phyloP scores from a whole-genome alignment of 768 basidiomycete species.

The Collybiopsis luxurians region DNA sequence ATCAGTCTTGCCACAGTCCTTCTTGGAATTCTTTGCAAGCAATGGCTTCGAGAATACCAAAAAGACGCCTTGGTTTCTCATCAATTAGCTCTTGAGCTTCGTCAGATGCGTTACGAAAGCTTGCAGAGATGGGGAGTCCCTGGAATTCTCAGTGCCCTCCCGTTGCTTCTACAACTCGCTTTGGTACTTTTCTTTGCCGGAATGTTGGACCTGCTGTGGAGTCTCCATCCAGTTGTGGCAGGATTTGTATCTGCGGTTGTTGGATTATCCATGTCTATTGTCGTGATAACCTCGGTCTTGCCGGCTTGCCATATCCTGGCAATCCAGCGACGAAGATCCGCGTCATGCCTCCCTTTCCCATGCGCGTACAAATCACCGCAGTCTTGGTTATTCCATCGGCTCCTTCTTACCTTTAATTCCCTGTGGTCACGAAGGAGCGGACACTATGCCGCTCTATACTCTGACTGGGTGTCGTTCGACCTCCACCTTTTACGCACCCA shows the following conservation, averaged over 20 bases:
- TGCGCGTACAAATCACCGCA: slow-evolving; percentile 26
- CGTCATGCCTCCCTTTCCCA: slow-evolving; percentile 9
- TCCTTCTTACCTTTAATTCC: not conserved
- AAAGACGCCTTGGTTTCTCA: slow-evolving; percentile 15
- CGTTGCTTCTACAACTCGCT: slow-evolving; percentile 25
- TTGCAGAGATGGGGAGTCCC: slow-evolving; percentile 27
- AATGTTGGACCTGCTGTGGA: slow-evolving; percentile 25
- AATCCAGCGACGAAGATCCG: not conserved
- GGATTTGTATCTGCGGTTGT: slow-evolving; percentile 15
- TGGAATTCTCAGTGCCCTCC: slow-evolving; percentile 22
- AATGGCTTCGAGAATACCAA: slow-evolving; percentile 22
- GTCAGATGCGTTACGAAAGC: slow-evolving; percentile 27
- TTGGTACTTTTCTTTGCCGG: slow-evolving; percentile 28
- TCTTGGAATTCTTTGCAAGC: slow-evolving; percentile 7
- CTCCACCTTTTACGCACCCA: not conserved
- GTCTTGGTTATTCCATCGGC: slow-evolving; percentile 19
- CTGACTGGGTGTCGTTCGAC: not conserved
- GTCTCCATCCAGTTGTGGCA: slow-evolving; percentile 16
- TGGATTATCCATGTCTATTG: slow-evolving; percentile 15
- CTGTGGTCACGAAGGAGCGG: not conserved
- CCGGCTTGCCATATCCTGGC: slow-evolving; percentile 17
- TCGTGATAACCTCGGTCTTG: slow-evolving; percentile 21
- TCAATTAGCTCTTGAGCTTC: slow-evolving; percentile 18
- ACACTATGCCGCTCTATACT: not conserved
- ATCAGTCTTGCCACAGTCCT: slow-evolving; percentile 7